Base-by-base conservation (phyloP, 345 rosid species). In the Barbarea vulgaris region DNA sequence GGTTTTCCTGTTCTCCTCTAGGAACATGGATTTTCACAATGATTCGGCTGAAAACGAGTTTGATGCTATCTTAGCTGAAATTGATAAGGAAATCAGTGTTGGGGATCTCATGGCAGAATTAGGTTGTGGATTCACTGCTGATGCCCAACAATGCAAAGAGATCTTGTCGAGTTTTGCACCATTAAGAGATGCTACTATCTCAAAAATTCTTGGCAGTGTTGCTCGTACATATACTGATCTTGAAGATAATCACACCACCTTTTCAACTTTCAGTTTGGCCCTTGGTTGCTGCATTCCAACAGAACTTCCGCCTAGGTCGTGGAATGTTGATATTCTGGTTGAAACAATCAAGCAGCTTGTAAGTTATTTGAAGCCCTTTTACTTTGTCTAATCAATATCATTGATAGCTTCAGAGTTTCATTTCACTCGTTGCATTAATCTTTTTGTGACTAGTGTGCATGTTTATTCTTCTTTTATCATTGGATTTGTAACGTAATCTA, bases 111-210 rank as follows among this genome's bases (percentile, higher is more conserved):
- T 91, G 82, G 90, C 80, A 84, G 97, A 94, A 77, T 76, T 94
- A 67, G 98, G 98, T 66, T 92, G 84, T 81, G 97, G 92, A 47
- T 85, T 93, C 87, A 89, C 98, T 3, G 78, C 81, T 82, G 96
- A 87, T 80, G 81, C 71, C 59, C 36, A 80, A 42, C 95, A 83
- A 28, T 94, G 97, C 82, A 84, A 79, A 76, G 88, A 91, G 69
- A 85, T 92, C 72, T 81, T 94, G 65, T 84, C 98, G 72, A 84
- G 74, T 52, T 90, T 91, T 57, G 68, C 74, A 37, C 97, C 98
- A 0, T 50, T 94, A 81, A 84, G 80, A n/a, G 98, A 94, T 83
- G 77, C 79, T 60, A 85, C 89, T 12, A 77, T 94, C 55, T 75
- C 98, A 18, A 90, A 75, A 84, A 79, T 94, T 81, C 83, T 91